Base-by-base conservation (phyloP, 2,329 filamentous ascomycete species). In the Fusarium algeriense region DNA sequence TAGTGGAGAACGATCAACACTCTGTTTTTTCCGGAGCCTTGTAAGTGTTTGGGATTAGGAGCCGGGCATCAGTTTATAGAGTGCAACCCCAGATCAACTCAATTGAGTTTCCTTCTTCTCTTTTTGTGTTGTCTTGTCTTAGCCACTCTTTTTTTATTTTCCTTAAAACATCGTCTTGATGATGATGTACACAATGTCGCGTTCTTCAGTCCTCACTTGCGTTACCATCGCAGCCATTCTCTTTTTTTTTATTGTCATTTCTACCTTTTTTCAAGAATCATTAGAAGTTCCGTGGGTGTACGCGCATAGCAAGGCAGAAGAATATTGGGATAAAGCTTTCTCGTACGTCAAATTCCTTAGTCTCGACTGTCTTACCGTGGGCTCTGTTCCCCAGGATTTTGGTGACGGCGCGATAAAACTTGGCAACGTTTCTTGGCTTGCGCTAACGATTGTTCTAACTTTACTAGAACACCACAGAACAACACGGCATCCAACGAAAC, bases 241-340 rank as follows among this genome's bases (percentile, higher is more conserved):
- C 67, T 70, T 44, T 53, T 69, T 70, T 68, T 71, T 71, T 20
- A 64, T 70, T 23, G 44, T 68, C 40, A 30, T 69, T 12, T 68
- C 71, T 37, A 56, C 63, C 8, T 68, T 59, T 38, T 70, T 70
- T 20, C 64, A 70, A 40, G 68, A 71, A n/a, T 64, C 63, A 12
- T 15, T 71, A 45, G 52, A 55, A 50, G 67, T 61, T 2, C 67
- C 63, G 9, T 64, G 64, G 54, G 64, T 63, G 0, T 70, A 70
- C 41, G 68, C 65, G 7, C 67, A 70, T 20, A 53, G 30, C 28
- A 71, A 68, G 56, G 67, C 63, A 12, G 63, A 52, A 30, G 49
- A 70, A 35, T 71, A 70, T 23, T 62, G 49, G 45, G 59, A 54
- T 26, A 53, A 44, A n/a, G 30, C 67, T 7, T 45, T 67, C 23